A percentile compares a stretch with the other conserved stretches of the same genome.
These are phyloP conservation scores for Sugiyamaella marilandica DNA, from an alignment of 805 yeast species.

Conservation along the genomic window DNA sequence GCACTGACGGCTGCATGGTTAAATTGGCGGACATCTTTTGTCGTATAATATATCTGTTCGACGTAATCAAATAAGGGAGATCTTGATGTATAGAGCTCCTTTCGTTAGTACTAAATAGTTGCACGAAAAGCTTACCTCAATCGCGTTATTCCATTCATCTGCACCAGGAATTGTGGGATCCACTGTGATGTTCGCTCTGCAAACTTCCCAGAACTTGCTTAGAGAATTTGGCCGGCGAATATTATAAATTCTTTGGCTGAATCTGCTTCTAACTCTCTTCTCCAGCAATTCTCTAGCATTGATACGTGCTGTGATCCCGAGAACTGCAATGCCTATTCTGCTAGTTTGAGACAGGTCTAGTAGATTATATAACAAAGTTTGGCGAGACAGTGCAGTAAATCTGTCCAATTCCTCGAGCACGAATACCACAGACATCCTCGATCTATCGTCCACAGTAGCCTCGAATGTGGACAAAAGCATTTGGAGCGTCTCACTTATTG, in stretches of 20 bases:
- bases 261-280: constrained; percentile 85
- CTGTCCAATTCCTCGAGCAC: constrained; percentile 81
- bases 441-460: not conserved
- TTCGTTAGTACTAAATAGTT: too few relatives aligned
- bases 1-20: constrained; percentile 19
- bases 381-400: constrained; percentile 67
- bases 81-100: constrained; percentile 2
- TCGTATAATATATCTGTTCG: constrained; percentile 50
- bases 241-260: constrained; percentile 70
- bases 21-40: constrained; percentile 49
- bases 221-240: constrained; percentile 48
- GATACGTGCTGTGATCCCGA: constrained; percentile 73
- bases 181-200: constrained; percentile 38
- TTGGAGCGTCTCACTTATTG: constrained; percentile 28
- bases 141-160: constrained; percentile 21
- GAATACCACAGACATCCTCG: constrained; percentile 59
- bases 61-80: constrained; percentile 37
- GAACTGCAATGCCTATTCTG: constrained; percentile 67
- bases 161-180: constrained; percentile 19
- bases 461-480: constrained; percentile 28
- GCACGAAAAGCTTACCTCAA: constrained; percentile 15
- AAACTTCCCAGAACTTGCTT: constrained; percentile 48
- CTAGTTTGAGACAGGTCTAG: constrained; percentile 79
- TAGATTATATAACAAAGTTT: constrained; percentile 78
- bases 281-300: constrained; percentile 79